These are phyloP conservation scores for Erigeron philadelphicus DNA, from an alignment of 140 eudicot genomes.

Conservation along the genomic window DNA sequence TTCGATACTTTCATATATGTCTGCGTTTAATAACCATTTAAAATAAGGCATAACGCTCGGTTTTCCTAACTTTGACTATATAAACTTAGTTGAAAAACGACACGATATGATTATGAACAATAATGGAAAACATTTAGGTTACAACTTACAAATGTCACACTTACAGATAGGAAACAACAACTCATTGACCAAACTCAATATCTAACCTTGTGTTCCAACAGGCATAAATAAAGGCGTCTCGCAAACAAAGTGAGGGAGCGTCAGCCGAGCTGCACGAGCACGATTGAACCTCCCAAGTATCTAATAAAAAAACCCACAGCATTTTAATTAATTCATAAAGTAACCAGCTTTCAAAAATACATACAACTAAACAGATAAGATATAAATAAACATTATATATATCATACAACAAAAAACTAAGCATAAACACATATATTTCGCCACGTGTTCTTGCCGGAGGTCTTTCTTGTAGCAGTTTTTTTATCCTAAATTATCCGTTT, in stretches of 20 bases:
- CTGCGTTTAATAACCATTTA: too few species aligned
- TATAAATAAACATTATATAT: too few species aligned
- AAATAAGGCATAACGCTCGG: not conserved
- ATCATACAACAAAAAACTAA: too few species aligned
- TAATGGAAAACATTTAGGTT: not conserved
- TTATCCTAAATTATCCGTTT: too few species aligned
- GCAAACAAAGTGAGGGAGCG: slow-evolving; percentile 72
- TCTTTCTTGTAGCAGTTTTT: too few species aligned
- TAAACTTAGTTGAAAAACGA: not conserved
- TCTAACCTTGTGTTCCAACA: slow-evolving; percentile 89
- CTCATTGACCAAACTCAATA: slow-evolving; percentile 8
- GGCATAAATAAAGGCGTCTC: slow-evolving; percentile 99
- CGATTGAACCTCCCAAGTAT: slow-evolving; percentile 87
- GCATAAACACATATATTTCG: too few species aligned
- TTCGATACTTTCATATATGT: too few species aligned
- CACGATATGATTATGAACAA: not conserved
- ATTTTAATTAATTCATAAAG: not conserved
- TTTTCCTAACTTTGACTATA: not conserved
- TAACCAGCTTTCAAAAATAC: too few species aligned
- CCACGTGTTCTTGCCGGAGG: too few species aligned
- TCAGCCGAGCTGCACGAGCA: slow-evolving; percentile 81
- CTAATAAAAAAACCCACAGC: slow-evolving; percentile 30
- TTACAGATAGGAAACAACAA: slow-evolving; percentile 7
- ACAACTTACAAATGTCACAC: not conserved
- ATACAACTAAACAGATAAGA: too few species aligned